Conservation (phyloP, 495 filamentous ascomycete genomes). For the Penicillium steckii region DNA sequence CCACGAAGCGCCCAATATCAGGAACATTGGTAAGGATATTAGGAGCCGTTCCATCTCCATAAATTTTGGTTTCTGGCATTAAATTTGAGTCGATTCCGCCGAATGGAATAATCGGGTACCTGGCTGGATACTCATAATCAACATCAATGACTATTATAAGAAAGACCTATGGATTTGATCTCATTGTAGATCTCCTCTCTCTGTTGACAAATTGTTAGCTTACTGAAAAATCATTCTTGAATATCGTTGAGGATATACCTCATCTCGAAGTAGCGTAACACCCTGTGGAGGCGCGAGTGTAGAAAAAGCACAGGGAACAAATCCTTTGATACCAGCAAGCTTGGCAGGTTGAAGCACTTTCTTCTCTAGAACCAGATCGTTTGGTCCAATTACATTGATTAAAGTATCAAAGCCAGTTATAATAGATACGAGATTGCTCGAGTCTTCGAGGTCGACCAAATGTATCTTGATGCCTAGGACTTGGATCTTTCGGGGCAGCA, state of each 20-base stretch:
- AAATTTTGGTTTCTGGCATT: constrained; percentile 16
- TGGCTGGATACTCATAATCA: constrained; percentile 44
- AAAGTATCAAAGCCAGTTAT: background rate
- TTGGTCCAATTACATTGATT: background rate
- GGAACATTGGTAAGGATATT: constrained; percentile 35
- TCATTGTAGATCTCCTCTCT: background rate
- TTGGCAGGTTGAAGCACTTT: background rate
- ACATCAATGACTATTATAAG: constrained; percentile 50
- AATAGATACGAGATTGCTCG: background rate
- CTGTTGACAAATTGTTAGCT: background rate
- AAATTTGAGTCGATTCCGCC: constrained; percentile 29
- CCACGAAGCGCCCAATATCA: constrained; percentile 44
- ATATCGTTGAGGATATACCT: background rate
- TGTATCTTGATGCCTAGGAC: background rate
- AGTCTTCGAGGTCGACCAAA: background rate
- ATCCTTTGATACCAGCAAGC: background rate
- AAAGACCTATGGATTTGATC: constrained; percentile 20
- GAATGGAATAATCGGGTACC: constrained; percentile 33
- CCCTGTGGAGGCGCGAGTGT: background rate
- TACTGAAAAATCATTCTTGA: background rate
- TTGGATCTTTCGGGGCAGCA: background rate
- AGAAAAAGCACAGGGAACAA: background rate
- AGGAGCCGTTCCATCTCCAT: constrained; percentile 31
- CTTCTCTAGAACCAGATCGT: background rate
- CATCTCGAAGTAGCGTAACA: background rate